Evolutionary conservation across 345 rosid genomes (phyloP).

Genomic region (Hibiscus syriacus): DNA sequence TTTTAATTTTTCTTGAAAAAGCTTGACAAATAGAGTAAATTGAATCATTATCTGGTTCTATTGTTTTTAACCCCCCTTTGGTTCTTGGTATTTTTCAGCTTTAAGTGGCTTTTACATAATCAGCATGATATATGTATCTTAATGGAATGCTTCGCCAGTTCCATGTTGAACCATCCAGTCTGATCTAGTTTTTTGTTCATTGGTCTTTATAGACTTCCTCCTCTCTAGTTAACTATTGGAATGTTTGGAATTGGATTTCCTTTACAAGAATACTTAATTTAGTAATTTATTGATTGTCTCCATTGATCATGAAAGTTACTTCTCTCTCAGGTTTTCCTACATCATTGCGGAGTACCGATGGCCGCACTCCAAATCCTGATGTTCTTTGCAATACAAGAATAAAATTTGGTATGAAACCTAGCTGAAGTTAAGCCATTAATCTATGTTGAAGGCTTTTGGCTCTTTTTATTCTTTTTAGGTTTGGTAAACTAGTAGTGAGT

Average conservation of each 20-base stretch:
- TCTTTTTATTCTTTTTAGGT: not conserved
- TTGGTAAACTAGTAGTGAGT: not conserved
- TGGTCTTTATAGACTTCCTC: not conserved
- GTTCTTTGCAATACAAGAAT: conserved; percentile 87
- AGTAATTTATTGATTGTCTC: not conserved
- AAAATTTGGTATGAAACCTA: conserved; percentile 59
- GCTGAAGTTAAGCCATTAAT: not conserved
- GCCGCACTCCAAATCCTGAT: conserved; percentile 91
- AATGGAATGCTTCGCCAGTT: not conserved
- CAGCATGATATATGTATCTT: no score
- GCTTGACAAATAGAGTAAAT: not conserved
- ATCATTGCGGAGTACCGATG: conserved; percentile 75
- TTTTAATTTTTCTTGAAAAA: no score
- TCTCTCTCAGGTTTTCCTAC: conserved; percentile 65
- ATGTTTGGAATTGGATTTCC: not conserved
- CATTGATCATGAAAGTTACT: conserved; percentile 1
- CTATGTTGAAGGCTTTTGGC: not conserved
- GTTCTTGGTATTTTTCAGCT: no score
- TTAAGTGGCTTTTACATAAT: not conserved
- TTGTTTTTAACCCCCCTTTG: no score
- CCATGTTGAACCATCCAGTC: not conserved
- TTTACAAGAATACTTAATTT: not conserved
- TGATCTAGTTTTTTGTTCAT: no score
- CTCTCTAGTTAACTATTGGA: not conserved
- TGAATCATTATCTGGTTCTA: not conserved